Conservation (phyloP, 768 basidiomycete species). For the Xanthoconium stramineum region DNA sequence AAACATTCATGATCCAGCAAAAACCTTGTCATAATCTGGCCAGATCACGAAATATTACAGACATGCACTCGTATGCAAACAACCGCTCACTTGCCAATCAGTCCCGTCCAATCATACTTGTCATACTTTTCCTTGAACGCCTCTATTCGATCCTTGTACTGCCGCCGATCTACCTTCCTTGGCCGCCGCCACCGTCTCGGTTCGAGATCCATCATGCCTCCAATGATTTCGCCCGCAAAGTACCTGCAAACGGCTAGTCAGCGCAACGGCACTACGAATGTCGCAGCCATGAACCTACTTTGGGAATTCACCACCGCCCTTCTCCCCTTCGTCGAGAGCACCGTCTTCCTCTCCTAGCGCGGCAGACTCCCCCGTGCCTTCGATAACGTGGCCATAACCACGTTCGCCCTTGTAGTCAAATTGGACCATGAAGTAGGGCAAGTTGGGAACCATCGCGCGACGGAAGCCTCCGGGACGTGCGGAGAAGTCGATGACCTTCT, state of each 20-base stretch:
- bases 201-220: slow-evolving; percentile 85
- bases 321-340: slow-evolving; percentile 79
- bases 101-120: slow-evolving; percentile 76
- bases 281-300: slow-evolving; percentile 44
- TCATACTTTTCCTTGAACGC: slow-evolving; percentile 74
- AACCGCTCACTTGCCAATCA: slow-evolving; percentile 46
- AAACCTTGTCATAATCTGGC: too few species aligned
- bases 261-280: background rate
- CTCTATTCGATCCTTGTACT: slow-evolving; percentile 67
- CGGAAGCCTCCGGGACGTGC: slow-evolving; percentile 89
- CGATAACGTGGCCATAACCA: slow-evolving; percentile 97
- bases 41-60: too few species aligned
- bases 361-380: slow-evolving; percentile 71
- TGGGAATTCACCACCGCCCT: slow-evolving; percentile 90
- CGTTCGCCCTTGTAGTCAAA: slow-evolving; percentile 98
- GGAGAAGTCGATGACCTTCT: slow-evolving; percentile 93
- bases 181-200: slow-evolving; percentile 85
- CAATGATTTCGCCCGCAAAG: slow-evolving; percentile 94
- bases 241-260: slow-evolving; percentile 49
- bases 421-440: slow-evolving; percentile 99
- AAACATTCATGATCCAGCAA: too few species aligned
- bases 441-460: slow-evolving; percentile 90
- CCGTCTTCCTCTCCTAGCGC: slow-evolving; percentile 60
- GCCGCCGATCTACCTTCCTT: slow-evolving; percentile 62
- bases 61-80: background rate